These are phyloP conservation scores for Phytomonas sp. DNA, from an alignment of 208 protist species.

Conservation along the genomic window DNA sequence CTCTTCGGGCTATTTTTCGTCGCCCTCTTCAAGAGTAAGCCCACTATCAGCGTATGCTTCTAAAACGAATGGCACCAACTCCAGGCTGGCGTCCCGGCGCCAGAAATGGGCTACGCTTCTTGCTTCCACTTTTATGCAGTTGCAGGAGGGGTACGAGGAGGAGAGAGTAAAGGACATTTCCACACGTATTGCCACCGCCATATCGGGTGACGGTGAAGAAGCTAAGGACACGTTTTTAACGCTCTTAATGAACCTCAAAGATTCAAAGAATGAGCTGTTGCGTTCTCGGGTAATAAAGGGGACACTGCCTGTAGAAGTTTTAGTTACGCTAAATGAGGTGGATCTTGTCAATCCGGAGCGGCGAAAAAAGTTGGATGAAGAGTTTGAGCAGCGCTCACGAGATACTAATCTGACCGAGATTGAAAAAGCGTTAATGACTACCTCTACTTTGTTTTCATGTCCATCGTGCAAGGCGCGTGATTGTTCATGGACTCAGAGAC, in stretches of 20 bases:
- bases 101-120: constrained; percentile 43
- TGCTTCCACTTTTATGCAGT: constrained; percentile 29
- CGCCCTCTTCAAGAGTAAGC: constrained; percentile 1
- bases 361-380: constrained; percentile 47
- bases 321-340: constrained; percentile 59
- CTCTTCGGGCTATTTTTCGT: constrained; percentile 10
- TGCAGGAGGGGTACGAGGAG: constrained; percentile 21
- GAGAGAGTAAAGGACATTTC: constrained; percentile 26
- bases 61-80: not conserved
- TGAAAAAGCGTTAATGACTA: constrained; percentile 47
- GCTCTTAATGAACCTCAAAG: constrained; percentile 55
- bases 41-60: not conserved
- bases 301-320: constrained; percentile 51
- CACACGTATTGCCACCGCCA: constrained; percentile 36
- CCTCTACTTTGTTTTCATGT: constrained; percentile 81
- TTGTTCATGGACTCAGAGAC: constrained; percentile 92
- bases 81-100: not conserved
- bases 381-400: constrained; percentile 58
- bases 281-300: constrained; percentile 46
- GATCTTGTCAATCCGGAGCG: constrained; percentile 78
- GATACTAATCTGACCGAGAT: constrained; percentile 80
- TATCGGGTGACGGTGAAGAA: constrained; percentile 40
- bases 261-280: constrained; percentile 58
- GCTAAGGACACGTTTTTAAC: constrained; percentile 60
- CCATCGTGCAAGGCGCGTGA: constrained; percentile 71